phyloP scores from a whole-genome alignment of 768 basidiomycete species.

The Termitomyces sp. region DNA sequence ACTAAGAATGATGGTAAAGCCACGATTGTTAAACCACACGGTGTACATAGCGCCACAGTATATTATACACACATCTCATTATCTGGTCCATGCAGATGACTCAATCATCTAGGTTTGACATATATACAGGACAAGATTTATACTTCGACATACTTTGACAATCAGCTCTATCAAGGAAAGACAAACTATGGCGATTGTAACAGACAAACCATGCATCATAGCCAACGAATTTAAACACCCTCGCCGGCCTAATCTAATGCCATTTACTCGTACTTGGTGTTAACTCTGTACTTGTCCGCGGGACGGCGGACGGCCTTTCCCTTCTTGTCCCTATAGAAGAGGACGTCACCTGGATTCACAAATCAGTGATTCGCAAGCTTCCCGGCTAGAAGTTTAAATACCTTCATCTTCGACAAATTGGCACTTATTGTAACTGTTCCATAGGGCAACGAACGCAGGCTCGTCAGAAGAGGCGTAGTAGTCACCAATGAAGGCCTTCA shows the following conservation, averaged over 20 bases:
- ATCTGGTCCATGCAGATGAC: too few species aligned
- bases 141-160: neutral
- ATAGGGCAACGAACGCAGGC: conserved; percentile 46
- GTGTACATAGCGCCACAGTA: too few species aligned
- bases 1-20: too few species aligned
- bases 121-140: neutral
- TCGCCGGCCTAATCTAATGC: neutral
- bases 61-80: too few species aligned
- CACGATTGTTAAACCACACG: too few species aligned
- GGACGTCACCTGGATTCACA: conserved; percentile 31
- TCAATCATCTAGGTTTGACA: neutral
- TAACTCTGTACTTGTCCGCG: conserved; percentile 19
- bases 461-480: conserved; percentile 46
- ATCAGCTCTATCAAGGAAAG: neutral
- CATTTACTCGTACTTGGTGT: conserved; percentile 14
- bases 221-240: neutral
- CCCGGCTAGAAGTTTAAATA: conserved; percentile 5
- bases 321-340: conserved; percentile 46
- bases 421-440: conserved; percentile 56
- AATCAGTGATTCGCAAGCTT: neutral
- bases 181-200: neutral
- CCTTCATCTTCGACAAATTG: conserved; percentile 61
- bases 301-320: conserved; percentile 38
- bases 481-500: conserved; percentile 49
- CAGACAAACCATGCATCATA: neutral